Percentiles rank a stretch among this genome's conserved stretches.
phyloP scores from a whole-genome alignment of 768 basidiomycete species.

The Tulasnella sp. region DNA sequence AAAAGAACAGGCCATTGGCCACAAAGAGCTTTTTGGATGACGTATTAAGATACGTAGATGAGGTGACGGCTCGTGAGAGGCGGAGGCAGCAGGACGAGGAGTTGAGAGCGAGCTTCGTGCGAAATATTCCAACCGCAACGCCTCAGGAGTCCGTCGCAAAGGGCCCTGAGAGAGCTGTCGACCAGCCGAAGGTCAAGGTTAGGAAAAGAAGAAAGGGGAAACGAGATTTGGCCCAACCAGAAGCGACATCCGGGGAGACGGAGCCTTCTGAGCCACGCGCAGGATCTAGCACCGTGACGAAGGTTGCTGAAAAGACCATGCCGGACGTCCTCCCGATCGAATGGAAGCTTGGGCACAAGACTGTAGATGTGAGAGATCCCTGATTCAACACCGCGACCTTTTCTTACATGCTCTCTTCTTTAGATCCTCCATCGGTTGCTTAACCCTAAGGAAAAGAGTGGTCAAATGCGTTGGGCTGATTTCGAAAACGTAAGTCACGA shows the following conservation, averaged over 20 bases:
- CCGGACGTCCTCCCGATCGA: background rate
- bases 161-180: background rate
- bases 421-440: slow-evolving; percentile 18
- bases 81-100: slow-evolving; percentile 4
- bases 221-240: background rate
- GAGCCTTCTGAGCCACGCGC: background rate
- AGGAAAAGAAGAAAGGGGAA: slow-evolving; percentile 6
- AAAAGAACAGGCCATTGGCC: background rate
- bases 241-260: background rate
- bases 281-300: background rate
- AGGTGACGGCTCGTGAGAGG: background rate
- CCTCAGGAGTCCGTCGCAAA: background rate
- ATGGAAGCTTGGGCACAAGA: background rate
- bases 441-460: background rate
- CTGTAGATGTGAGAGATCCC: background rate
- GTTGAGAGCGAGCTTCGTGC: background rate
- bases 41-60: background rate
- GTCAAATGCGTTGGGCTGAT: background rate
- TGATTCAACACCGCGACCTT: background rate
- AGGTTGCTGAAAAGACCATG: background rate
- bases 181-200: background rate
- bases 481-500: slow-evolving; percentile 1
- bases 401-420: background rate
- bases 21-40: background rate
- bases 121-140: background rate